Evolutionary conservation across 2,329 filamentous ascomycete genomes (phyloP), one percentile per base, ranked within the genome.

Genomic region (Keithomyces neogunnii): DNA sequence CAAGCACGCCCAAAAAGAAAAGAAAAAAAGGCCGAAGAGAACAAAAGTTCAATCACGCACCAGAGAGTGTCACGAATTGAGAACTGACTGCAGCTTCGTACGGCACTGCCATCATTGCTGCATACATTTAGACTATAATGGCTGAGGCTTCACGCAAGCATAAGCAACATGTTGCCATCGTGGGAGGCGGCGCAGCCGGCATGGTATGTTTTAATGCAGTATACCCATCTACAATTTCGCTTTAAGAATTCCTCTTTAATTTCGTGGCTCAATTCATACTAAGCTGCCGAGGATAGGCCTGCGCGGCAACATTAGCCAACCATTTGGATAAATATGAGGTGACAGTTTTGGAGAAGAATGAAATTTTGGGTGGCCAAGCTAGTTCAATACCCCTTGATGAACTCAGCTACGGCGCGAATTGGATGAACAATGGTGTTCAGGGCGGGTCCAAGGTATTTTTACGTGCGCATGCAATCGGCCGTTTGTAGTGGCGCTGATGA

Each of bases 261-360:
- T 19, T 19, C 19, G 19, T 19, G 19, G 19, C 19, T 19, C 5
- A 42, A 40, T 33, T 39, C 28, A 33, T 44, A 31, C 33, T 50
- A 13, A 45, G 5, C 11, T 10, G 13, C 3, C n/a, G 5, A 35
- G 1, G 39, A 6, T 49, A 76, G 82, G 80, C 81, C 50, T 86
- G 83, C 63, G 84, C 84, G 9, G 75, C 83, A 32, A 84, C 84
- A 32, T 73, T 88, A 31, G 76, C 82, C 45, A 76, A 85, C 46
- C 82, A 87, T 55, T 79, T 79, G 1, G 76, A 85, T 38, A 78
- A 76, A 55, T 88, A 84, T 67, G 76, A 81, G 43, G 73, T 88
- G 10, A 86, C 82, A 0, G 59, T 88, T 11, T 69, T 86, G 28
- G 82, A 85, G 54, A 68, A 72, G 60, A 75, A 75, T 9, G 67